Conservation (phyloP, 129 eudicot genomes). For the Helianthus tuberosus region DNA sequence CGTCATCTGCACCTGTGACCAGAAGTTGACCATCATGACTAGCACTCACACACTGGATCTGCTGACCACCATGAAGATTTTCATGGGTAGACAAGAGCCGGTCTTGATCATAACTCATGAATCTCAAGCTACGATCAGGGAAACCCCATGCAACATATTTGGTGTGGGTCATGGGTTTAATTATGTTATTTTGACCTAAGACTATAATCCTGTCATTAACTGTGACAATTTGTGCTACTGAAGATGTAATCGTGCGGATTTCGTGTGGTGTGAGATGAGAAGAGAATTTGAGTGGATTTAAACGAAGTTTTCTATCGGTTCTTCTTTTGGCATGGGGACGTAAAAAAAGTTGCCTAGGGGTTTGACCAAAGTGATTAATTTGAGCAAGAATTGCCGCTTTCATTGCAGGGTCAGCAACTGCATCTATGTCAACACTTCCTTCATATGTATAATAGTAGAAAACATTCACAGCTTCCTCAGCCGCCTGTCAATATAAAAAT, state of each 20-base stretch:
- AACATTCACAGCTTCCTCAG: slow-evolving; percentile 95
- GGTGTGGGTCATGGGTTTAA: slow-evolving; percentile 77
- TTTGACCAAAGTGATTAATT: slow-evolving; percentile 97
- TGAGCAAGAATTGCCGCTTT: slow-evolving; percentile 98
- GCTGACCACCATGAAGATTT: slow-evolving; percentile 84
- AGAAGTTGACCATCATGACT: slow-evolving; percentile 80
- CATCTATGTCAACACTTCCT: slow-evolving; percentile 95
- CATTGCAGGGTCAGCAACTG: slow-evolving; percentile 91
- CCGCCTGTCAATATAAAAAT: slow-evolving; percentile 60
- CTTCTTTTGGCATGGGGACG: slow-evolving; percentile 82
- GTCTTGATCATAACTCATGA: slow-evolving; percentile 78
- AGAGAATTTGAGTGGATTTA: slow-evolving; percentile 68
- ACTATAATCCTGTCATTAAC: slow-evolving; percentile 62
- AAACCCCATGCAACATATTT: slow-evolving; percentile 96
- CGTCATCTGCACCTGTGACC: slow-evolving; percentile 90
- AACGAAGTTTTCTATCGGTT: slow-evolving; percentile 57
- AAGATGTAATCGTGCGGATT: slow-evolving; percentile 55
- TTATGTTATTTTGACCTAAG: slow-evolving; percentile 65
- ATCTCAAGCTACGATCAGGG: slow-evolving; percentile 84
- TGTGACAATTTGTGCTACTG: slow-evolving; percentile 65
- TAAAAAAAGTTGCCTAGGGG: slow-evolving; percentile 84
- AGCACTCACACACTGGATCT: slow-evolving; percentile 80
- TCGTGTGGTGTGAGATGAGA: slow-evolving; percentile 66
- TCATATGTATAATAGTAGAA: slow-evolving; percentile 94
- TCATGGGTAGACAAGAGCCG: slow-evolving; percentile 90